Evolutionary conservation across 345 rosid species (phyloP), one percentile per base, ranked within the genome.

Genomic region (Xanthoceras sorbifolium): DNA sequence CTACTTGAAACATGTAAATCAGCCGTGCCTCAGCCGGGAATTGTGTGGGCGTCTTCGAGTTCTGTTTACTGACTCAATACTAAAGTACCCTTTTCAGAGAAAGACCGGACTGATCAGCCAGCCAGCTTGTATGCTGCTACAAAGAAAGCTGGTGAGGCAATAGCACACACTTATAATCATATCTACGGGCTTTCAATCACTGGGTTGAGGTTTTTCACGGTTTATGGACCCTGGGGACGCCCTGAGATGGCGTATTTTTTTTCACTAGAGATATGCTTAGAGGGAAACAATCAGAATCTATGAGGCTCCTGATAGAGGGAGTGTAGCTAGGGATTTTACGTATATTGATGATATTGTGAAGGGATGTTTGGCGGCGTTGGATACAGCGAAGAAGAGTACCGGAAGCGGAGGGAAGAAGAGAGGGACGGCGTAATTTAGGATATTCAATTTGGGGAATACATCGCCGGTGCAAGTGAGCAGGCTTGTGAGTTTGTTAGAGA

Each of bases 41-140:
- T 91, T 29, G 89, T 91, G 29, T 89, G 96, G 93, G 93, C 93
- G 3, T 89, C 96, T 0, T 87, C 93, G 59, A 91, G 95, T 76
- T 91, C 91, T 11, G 95, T 91, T 31, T 89, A 91, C 52, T 89
- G 93, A 5, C 78, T 87, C n/a, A 91, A 89, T 76, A 75, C 84
- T 0, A 84, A 88, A 72, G 93, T 89, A 18, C 95, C 95, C 5
- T 91, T 89, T 77, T 88, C 90, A 0, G 93, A 91, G 78, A 85
- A 84, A 67, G 96, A 91, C 67, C 79, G 88, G 54, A 88, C 90
- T 0, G 90, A 88, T 63, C 89, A 79, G 3, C 94, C 92, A 1
- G 92, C 92, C 32, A 90, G 92, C 61, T 71, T 90, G 61, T 88
- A 90, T 36, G 94, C 92, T 4, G 94, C 92, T 3, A 88, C 94